These are phyloP conservation scores for Irpex sp. DNA, from an alignment of 1,284 basidiomycete genomes.

Conservation along the genomic window DNA sequence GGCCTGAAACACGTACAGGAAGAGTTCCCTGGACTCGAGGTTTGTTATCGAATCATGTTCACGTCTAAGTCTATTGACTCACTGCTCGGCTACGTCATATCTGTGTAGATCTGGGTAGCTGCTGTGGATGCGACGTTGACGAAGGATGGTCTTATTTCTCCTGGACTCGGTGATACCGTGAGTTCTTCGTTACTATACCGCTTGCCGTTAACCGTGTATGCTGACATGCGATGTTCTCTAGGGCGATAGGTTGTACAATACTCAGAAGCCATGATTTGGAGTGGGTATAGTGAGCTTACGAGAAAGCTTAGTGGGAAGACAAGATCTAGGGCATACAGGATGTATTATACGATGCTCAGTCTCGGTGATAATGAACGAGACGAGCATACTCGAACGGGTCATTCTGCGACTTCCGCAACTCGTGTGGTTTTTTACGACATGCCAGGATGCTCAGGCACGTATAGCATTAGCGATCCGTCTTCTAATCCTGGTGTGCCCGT, in stretches of 20 bases:
- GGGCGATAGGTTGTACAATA: slow-evolving; percentile 34
- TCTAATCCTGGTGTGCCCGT: too few relatives aligned
- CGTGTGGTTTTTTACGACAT: too few relatives aligned
- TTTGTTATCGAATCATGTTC: too few relatives aligned
- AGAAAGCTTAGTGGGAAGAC: not conserved
- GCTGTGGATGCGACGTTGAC: slow-evolving; percentile 75
- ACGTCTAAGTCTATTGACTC: not conserved
- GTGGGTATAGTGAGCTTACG: not conserved
- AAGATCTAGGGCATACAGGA: not conserved
- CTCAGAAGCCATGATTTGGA: slow-evolving; percentile 19
- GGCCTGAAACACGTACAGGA: slow-evolving; percentile 67
- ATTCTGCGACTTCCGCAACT: too few relatives aligned
- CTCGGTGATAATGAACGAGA: too few relatives aligned
- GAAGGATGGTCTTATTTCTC: slow-evolving; percentile 68
- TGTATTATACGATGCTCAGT: not conserved
- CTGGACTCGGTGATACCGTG: slow-evolving; percentile 87
- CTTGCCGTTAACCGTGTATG: not conserved
- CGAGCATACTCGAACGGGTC: too few relatives aligned
- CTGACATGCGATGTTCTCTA: slow-evolving; percentile 9
- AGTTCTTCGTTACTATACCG: slow-evolving; percentile 21
- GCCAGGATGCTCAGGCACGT: too few relatives aligned
- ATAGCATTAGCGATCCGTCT: too few relatives aligned
- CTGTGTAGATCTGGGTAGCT: slow-evolving; percentile 72
- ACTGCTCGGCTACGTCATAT: not conserved
- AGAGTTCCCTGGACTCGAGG: slow-evolving; percentile 79